These are phyloP conservation scores for Colletotrichum sp. DNA, from an alignment of 2,329 filamentous ascomycete species.

Conservation along the genomic window DNA sequence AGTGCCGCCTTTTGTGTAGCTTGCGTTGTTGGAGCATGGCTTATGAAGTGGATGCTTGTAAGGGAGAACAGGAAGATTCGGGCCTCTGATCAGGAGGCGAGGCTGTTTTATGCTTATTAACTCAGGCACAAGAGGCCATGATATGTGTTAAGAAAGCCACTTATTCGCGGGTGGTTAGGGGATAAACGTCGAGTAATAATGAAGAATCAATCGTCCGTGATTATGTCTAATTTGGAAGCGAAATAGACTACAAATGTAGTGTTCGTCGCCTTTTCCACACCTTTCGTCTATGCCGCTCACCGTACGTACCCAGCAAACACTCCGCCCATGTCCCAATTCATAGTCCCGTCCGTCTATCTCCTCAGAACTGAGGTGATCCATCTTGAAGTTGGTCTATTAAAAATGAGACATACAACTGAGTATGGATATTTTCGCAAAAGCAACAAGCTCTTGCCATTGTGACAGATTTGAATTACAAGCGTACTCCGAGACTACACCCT, in stretches of 20 bases:
- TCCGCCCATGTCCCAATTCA: no score
- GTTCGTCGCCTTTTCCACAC: no score
- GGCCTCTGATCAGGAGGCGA: constrained; percentile 1
- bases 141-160: fast-evolving
- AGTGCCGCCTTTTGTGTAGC: constrained; percentile 19
- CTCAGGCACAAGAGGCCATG: background rate
- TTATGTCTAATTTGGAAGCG: no score
- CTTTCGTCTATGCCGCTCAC: no score
- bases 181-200: no score
- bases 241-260: no score
- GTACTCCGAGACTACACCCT: fast-evolving
- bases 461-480: background rate
- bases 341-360: no score
- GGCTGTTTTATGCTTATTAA: constrained; percentile 18
- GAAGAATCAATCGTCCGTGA: no score
- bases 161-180: fast-evolving
- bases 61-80: constrained; percentile 25
- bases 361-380: no score
- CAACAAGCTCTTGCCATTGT: background rate
- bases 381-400: no score
- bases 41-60: constrained; percentile 28
- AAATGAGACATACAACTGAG: no score
- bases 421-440: fast-evolving
- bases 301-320: no score
- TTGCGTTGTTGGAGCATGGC: constrained; percentile 27